Base-by-base conservation (phyloP, 352 stramenopile genomes). In the Pythium rhizo-oryzae region DNA sequence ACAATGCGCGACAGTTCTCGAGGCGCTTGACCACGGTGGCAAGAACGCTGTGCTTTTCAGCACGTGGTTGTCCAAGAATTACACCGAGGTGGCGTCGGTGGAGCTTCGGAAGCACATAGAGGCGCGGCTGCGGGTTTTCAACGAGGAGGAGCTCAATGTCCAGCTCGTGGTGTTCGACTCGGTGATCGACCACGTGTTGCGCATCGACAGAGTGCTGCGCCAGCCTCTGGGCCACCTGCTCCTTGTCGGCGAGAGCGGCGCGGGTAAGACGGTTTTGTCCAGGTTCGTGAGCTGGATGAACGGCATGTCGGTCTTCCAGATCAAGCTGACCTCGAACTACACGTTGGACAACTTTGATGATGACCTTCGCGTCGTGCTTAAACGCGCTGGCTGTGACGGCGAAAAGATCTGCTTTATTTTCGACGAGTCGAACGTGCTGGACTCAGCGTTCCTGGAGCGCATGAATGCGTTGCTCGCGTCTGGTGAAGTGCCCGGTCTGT, bases 321-420 rank as follows among this genome's bases (percentile, higher is more conserved):
- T 99, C 81, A 99, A 99, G 72, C 87, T 99, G 3, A 99, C 97
- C 57, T 98, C 96, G 16, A 96, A 98, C 52, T 99, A 99, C 82
- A 98, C 91, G 12, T 85, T 99, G 16, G 97, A 99, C 25, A 98
- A 99, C 77, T 99, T 99, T 74, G 98, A 99, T 75, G 97, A 99
- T 56, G 98, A 99, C 78, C 82, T 99, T 33, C 87, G 98, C 25
- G 77, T 95, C 44, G 92, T 99, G 19, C 98, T 99, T 68, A 98
- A 98, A 67, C 82, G 98, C 46, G 98, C 98, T 33, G 98, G 98
- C 30, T 97, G 98, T 65, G 92, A 99, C 64, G 97, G 97, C 19
- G 98, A 99, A 80, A 99, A 98, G 78, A 97, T 99, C 30, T 99
- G 97, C 66, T 99, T 99, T 74, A 99, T 99, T 70, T 99, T 99